These are phyloP conservation scores for Onygena corvina DNA, from an alignment of 2,329 filamentous ascomycete genomes.

Conservation along the genomic window DNA sequence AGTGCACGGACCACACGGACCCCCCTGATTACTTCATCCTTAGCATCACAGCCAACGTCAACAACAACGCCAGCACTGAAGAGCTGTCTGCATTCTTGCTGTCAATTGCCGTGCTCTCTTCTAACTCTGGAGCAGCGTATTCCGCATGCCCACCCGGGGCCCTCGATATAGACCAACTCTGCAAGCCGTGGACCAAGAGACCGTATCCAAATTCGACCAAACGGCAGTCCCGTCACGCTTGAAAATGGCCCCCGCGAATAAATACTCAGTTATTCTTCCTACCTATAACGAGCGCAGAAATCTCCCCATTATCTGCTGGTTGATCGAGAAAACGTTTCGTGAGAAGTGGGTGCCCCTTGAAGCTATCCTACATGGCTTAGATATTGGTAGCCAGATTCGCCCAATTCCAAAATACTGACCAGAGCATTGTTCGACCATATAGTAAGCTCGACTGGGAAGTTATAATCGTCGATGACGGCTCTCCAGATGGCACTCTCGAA, in stretches of 20 bases:
- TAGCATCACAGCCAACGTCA: neutral
- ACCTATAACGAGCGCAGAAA: constrained; percentile 98
- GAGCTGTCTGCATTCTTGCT: neutral
- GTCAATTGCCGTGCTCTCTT: neutral
- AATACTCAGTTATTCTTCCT: constrained; percentile 93
- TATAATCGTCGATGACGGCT: constrained; percentile 96
- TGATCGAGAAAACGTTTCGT: constrained; percentile 84
- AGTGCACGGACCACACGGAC: constrained; percentile 12
- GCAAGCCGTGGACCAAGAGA: constrained; percentile 16
- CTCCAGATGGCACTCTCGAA: constrained; percentile 85
- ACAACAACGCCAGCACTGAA: neutral
- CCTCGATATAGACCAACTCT: constrained; percentile 17
- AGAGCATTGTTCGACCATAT: constrained; percentile 3
- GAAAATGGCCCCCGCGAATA: constrained; percentile 34
- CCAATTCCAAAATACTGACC: neutral
- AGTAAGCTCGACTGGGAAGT: constrained; percentile 95
- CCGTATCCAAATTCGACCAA: constrained; percentile 13
- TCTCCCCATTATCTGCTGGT: constrained; percentile 87
- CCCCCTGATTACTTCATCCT: constrained; percentile 8
- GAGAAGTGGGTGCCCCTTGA: constrained; percentile 53
- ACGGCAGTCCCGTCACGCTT: constrained; percentile 2
- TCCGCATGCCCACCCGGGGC: constrained; percentile 18
- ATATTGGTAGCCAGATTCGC: too few species aligned
- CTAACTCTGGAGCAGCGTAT: constrained; percentile 12
- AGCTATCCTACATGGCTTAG: too few species aligned